Evolutionary conservation across 192 early-diverging fungal genomes (phyloP).

Genomic region (Coemansia sp.): DNA sequence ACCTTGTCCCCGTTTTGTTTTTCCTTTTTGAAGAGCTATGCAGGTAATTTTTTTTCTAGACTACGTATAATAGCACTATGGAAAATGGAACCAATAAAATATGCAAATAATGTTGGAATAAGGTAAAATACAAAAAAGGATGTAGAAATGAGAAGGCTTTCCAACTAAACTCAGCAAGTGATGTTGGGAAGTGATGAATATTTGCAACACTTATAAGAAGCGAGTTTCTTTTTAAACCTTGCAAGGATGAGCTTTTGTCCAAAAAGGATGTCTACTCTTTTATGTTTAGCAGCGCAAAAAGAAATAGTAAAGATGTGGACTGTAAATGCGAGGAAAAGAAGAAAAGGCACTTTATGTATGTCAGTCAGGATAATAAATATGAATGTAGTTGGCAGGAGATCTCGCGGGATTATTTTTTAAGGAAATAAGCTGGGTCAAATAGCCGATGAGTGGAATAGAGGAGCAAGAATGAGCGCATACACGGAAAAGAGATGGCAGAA

Average conservation of each 20-base stretch:
- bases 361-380: neutral
- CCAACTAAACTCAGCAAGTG: neutral
- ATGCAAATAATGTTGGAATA: slow-evolving; percentile 1
- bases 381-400: neutral
- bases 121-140: neutral
- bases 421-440: neutral
- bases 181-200: neutral
- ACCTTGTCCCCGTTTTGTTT: neutral
- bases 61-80: neutral
- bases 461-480: neutral
- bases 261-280: neutral
- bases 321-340: neutral
- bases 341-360: neutral
- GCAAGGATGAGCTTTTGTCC: neutral
- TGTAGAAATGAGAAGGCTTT: neutral
- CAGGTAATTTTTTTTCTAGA: neutral
- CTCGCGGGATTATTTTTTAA: neutral
- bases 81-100: neutral
- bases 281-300: neutral
- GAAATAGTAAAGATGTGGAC: neutral
- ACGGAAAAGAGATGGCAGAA: neutral
- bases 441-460: neutral
- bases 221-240: neutral
- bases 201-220: neutral
- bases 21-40: neutral